These are phyloP conservation scores for Metschnikowia orientalis DNA, from an alignment of 805 yeast species.

Conservation along the genomic window DNA sequence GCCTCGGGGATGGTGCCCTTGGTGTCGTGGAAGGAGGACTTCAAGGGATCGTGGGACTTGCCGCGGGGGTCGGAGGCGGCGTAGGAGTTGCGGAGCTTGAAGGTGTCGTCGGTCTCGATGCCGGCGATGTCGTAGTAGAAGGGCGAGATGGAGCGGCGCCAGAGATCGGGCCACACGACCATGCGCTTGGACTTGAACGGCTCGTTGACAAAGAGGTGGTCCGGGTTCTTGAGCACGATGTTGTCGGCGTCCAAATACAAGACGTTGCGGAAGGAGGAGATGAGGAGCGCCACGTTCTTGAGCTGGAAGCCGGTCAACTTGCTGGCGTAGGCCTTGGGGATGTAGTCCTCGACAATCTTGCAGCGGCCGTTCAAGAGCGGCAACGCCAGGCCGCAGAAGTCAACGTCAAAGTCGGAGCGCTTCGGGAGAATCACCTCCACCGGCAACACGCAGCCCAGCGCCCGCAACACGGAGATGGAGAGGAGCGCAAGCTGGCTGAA, in stretches of 20 bases:
- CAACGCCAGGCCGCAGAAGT: slow-evolving; percentile 29
- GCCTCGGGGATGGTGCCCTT: slow-evolving; percentile 35
- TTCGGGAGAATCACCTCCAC: slow-evolving; percentile 36
- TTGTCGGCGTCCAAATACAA: slow-evolving; percentile 40
- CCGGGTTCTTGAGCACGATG: slow-evolving; percentile 35
- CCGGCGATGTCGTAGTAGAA: slow-evolving; percentile 31
- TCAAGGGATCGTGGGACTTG: slow-evolving; percentile 7
- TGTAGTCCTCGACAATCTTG: slow-evolving; percentile 44
- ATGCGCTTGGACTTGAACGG: slow-evolving; percentile 28
- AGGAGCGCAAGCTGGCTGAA: slow-evolving; percentile 34
- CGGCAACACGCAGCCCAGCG: slow-evolving; percentile 32
- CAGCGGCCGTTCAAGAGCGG: slow-evolving; percentile 33
- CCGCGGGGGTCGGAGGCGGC: slow-evolving; percentile 27
- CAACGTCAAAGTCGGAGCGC: slow-evolving; percentile 28
- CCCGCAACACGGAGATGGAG: slow-evolving; percentile 30
- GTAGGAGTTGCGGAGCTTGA: slow-evolving; percentile 25
- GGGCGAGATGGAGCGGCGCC: slow-evolving; percentile 41
- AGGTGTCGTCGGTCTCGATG: slow-evolving; percentile 20
- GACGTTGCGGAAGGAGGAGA: slow-evolving; percentile 33
- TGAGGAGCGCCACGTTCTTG: slow-evolving; percentile 34
- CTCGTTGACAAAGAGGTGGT: slow-evolving; percentile 29
- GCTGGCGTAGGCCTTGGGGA: slow-evolving; percentile 22
- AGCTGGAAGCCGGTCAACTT: slow-evolving; percentile 30
- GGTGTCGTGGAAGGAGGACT: slow-evolving; percentile 25
- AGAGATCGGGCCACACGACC: slow-evolving; percentile 40